Evolutionary conservation across 331 rosid species (phyloP), one percentile per base, ranked within the genome.

Genomic region (Arachis monticola): DNA sequence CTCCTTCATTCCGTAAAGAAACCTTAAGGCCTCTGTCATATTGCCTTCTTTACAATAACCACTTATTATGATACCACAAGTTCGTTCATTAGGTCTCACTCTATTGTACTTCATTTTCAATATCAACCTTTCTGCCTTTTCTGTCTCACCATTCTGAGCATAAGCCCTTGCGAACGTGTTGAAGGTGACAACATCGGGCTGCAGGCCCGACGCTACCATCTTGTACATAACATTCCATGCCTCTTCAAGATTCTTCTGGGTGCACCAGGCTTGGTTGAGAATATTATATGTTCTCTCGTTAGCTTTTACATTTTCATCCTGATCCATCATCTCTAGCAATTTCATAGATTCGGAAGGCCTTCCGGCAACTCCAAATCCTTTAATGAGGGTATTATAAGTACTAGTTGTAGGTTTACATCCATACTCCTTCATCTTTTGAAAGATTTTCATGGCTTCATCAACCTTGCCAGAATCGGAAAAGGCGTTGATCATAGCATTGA

Each of bases 21-120:
- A 92, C 79, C 87, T 90, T 84, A 94, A 67, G 75, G 99, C 99
- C 32, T 92, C 92, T 56, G 74, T 72, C 96, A 88, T 88, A 62
- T 89, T 83, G 35, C 96, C 97, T 83, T 94, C 94, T 83, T 92
- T 89, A 72, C 97, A 92, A 75, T 92, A 90, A 55, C 99, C 99
- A 12, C 86, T 84, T 41, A 88, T 80, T 60, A 94, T 82, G 81
- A 90, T 92, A 56, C 97, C 97, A 51, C 97, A 94, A 17, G 97
- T 94, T 74, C 99, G 86, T 83, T 92, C 97, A 38, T 92, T 92
- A 69, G 97, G 99, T 30, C 48, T 55, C 41, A 86, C 88, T 70
- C 86, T 85, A 60, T 85, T 78, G 74, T 75, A 77, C 82, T 73
- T 86, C 97, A 94, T 94, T 82, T 87, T 93, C 67, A 78, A 64